Evolutionary conservation across 257 asterid species (phyloP).

Genomic region (Plantago major): DNA sequence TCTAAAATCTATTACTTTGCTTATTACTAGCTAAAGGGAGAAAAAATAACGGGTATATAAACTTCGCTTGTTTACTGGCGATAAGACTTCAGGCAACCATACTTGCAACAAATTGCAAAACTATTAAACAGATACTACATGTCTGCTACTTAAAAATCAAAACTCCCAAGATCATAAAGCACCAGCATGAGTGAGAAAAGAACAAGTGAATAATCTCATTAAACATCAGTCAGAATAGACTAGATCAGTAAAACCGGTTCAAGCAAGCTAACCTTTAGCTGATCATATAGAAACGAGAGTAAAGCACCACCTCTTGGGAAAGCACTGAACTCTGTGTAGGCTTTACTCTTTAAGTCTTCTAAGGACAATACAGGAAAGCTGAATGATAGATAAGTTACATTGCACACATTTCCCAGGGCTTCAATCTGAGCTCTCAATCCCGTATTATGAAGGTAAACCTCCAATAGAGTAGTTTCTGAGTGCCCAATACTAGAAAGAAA

Average conservation of each 20-base stretch:
- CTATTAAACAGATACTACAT: too few relatives aligned
- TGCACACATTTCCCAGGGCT: constrained; percentile 86
- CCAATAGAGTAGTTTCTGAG: constrained; percentile 74
- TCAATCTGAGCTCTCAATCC: constrained; percentile 81
- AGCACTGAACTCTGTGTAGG: constrained; percentile 44
- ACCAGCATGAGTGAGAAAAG: constrained; percentile 9
- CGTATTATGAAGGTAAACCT: constrained; percentile 72
- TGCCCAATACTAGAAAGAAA: constrained; percentile 74
- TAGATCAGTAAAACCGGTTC: constrained; percentile 7
- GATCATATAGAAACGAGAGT: constrained; percentile 71
- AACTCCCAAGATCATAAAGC: not conserved
- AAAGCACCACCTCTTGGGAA: constrained; percentile 83
- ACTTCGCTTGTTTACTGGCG: constrained; percentile 1
- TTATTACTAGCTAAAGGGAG: constrained; percentile 10
- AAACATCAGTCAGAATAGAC: constrained; percentile 23
- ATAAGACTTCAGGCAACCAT: constrained; percentile 8
- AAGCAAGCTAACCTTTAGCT: constrained; percentile 66
- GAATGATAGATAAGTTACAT: constrained; percentile 50
- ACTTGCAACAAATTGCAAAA: constrained; percentile 2
- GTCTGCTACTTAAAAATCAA: too few relatives aligned
- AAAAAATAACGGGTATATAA: constrained; percentile 10
- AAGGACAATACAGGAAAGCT: constrained; percentile 52
- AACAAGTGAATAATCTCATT: constrained; percentile 16
- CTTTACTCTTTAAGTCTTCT: constrained; percentile 48
- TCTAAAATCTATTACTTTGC: not conserved